Conservation (phyloP, 83 land plant genomes). For the Thuja plicata region DNA sequence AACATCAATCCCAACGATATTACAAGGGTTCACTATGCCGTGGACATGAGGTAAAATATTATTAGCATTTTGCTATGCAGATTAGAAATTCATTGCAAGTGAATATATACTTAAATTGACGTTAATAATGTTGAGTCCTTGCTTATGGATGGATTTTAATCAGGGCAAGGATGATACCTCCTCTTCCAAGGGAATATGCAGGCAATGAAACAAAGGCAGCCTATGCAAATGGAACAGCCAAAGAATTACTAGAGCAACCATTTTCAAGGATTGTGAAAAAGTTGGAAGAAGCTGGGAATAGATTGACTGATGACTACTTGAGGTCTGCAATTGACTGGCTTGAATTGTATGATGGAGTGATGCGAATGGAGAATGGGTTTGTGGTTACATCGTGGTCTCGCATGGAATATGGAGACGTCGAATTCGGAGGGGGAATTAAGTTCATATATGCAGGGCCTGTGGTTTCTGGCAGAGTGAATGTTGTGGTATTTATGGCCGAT, state of each 20-base stretch:
- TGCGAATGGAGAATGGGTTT: not conserved
- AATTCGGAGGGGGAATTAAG: slow-evolving; percentile 37
- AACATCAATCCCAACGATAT: not conserved
- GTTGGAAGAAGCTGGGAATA: slow-evolving; percentile 33
- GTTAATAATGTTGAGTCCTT: not conserved
- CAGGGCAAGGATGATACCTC: slow-evolving; percentile 29
- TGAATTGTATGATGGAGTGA: slow-evolving; percentile 24
- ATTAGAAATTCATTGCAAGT: not conserved
- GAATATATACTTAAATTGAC: not conserved
- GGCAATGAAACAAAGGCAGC: slow-evolving; percentile 26
- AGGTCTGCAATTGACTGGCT: slow-evolving; percentile 41
- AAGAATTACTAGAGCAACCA: slow-evolving; percentile 32
- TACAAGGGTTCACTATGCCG: not conserved
- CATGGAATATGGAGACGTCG: slow-evolving; percentile 30
- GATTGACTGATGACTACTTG: slow-evolving; percentile 33
- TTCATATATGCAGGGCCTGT: slow-evolving; percentile 30
- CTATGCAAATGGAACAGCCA: slow-evolving; percentile 21
- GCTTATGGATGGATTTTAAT: slow-evolving; percentile 6
- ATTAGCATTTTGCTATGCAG: not conserved
- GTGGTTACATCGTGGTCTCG: slow-evolving; percentile 38
- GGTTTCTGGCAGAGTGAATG: not conserved
- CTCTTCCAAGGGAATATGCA: slow-evolving; percentile 23
- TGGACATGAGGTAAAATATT: not conserved
- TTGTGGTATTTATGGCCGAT: no score
- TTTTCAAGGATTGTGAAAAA: slow-evolving; percentile 38